phyloP scores from a whole-genome alignment of 768 basidiomycete genomes.

The Leccinum barrowsii region DNA sequence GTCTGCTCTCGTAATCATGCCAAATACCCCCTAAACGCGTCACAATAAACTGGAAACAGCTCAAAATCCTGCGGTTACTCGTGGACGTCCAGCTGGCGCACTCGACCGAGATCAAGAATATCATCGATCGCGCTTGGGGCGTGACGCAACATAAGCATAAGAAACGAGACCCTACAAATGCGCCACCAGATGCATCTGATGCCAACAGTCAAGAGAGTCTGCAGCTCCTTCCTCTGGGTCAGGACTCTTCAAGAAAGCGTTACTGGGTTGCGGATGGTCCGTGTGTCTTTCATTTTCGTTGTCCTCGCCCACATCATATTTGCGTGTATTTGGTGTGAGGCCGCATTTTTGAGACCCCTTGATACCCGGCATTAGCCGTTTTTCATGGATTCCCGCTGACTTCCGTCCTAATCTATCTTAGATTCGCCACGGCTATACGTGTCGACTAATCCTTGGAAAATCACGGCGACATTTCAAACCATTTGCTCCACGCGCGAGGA shows the following conservation, averaged over 20 bases:
- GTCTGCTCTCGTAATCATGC: conserved; percentile 31
- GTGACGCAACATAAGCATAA: conserved; percentile 82
- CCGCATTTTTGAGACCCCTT: conserved; percentile 43
- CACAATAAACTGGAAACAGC: conserved; percentile 40
- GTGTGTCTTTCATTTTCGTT: conserved; percentile 46
- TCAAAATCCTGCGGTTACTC: conserved; percentile 78
- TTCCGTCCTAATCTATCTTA: conserved; percentile 37
- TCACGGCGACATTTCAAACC: conserved; percentile 70
- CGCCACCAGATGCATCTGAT: conserved; percentile 55
- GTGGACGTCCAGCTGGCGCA: conserved; percentile 81
- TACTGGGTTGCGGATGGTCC: conserved; percentile 89
- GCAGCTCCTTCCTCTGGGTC: conserved; percentile 68
- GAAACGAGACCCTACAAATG: conserved; percentile 61
- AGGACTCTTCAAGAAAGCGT: conserved; percentile 70
- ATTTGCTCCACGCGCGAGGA: conserved; percentile 71
- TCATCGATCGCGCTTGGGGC: conserved; percentile 84
- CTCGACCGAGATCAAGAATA: conserved; percentile 60
- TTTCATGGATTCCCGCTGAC: conserved; percentile 33
- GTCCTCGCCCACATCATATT: conserved; percentile 46
- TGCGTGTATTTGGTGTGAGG: conserved; percentile 67
- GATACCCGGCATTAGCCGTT: conserved; percentile 37
- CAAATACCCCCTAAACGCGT: conserved; percentile 30
- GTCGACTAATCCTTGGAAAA: conserved; percentile 91
- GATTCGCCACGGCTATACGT: conserved; percentile 83
- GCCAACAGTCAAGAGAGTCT: conserved; percentile 65